Evolutionary conservation across 1,284 basidiomycete genomes (phyloP), one percentile per base, ranked within the genome.

Genomic region (Cystobasidium pallidum): DNA sequence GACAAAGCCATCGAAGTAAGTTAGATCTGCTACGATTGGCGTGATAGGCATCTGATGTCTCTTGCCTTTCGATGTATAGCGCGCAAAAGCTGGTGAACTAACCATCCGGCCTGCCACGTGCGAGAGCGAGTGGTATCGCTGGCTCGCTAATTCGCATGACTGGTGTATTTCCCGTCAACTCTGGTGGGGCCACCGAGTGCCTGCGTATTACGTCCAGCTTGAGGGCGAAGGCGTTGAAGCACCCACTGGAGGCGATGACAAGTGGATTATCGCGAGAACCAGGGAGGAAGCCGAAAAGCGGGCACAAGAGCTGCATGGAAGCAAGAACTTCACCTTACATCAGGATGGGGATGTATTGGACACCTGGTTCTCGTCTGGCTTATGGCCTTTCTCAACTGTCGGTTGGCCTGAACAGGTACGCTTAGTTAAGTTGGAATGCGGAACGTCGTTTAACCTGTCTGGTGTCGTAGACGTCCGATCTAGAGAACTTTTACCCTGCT

Each of bases 121-220:
- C 11, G 94, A 96, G 80, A 88, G 87, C 65, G 95, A 99, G 72
- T 99, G 95, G 94, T 94, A 91, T 81, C 86, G 92, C 73, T 99
- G 96, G 96, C 85, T 99, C 74, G 93, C 95, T 77, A 88, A 87
- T 77, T 94, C 97, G 77, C 93, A 98, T 82, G 96, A 99, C 80
- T 99, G 96, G 96, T 99, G 96, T 83, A 91, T 99, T 78, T 98
- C 94, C 8, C 91, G 96, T 73, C 96, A 99, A 81, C 86, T 99
- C 15, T 99, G 96, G 96, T 99, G 95, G 95, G 95, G 96, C 61
- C 96, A 99, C 81, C 87, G 95, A 74, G 91, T 89, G 80, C 96
- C 96, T 8, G 96, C 94, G 0, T 99, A 97, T 84, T 91, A 94
- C 77, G 89, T 97, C 72, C 86, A 87, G 70, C 88, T 97, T 74